Percentiles rank a stretch among this genome's conserved stretches.
These are phyloP conservation scores for Nepenthes alata DNA, from an alignment of 179 eudicot species.

Conservation along the genomic window DNA sequence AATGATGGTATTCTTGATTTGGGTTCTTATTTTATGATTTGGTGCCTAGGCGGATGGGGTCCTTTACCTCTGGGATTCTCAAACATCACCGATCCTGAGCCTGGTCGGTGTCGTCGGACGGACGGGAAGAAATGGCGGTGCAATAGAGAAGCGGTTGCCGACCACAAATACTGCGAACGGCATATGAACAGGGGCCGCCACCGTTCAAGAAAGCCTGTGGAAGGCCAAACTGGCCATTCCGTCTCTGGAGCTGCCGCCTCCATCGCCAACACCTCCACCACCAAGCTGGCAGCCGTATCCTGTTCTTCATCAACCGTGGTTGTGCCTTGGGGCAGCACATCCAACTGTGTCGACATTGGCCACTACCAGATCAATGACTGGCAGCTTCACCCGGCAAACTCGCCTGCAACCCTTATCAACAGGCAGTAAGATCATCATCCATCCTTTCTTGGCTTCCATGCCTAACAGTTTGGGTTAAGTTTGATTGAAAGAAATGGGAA, in stretches of 20 bases:
- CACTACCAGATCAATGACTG: constrained; percentile 27
- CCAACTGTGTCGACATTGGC: constrained; percentile 27
- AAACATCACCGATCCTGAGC: constrained; percentile 73
- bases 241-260: constrained; percentile 23
- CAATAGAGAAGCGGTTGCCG: constrained; percentile 71
- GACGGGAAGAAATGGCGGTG: constrained; percentile 99
- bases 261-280: constrained; percentile 6
- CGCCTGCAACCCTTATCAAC: constrained; percentile 19
- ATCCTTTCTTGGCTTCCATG: not conserved
- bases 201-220: constrained; percentile 99
- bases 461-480: too few species aligned
- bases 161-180: constrained; percentile 86
- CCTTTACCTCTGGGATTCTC: constrained; percentile 63
- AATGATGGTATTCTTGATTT: not conserved
- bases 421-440: constrained; percentile 23
- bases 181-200: constrained; percentile 84
- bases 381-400: constrained; percentile 21
- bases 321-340: constrained; percentile 22
- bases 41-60: constrained; percentile 60
- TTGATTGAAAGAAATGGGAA: too few species aligned
- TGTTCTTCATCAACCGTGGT: constrained; percentile 25
- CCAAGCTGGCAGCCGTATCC: constrained; percentile 5
- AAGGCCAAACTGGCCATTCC: constrained; percentile 57
- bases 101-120: constrained; percentile 85
- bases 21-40: not conserved